These are phyloP conservation scores for Pseudocercospora fuligena DNA, from an alignment of 2,329 filamentous ascomycete species.

Conservation along the genomic window DNA sequence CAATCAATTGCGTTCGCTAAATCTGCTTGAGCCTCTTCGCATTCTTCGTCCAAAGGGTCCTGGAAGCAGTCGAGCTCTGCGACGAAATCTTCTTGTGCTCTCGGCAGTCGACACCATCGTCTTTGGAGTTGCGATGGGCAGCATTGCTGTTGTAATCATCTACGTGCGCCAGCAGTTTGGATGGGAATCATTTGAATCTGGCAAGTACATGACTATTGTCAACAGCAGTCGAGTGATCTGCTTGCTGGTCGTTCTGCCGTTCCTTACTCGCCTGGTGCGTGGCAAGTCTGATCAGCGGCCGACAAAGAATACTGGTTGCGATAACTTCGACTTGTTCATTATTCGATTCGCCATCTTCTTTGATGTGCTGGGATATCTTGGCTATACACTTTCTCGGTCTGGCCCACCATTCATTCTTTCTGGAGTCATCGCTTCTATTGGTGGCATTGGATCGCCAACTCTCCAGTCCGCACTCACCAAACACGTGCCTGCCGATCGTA, in stretches of 20 bases:
- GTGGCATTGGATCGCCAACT: conserved; percentile 83
- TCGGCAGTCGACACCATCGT: conserved; percentile 80
- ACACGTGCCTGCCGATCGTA: conserved; percentile 80
- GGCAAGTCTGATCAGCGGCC: conserved; percentile 49
- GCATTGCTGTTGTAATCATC: conserved; percentile 78
- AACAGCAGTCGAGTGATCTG: conserved; percentile 77
- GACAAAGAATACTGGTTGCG: conserved; percentile 69
- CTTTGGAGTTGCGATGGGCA: conserved; percentile 80
- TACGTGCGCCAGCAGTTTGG: conserved; percentile 81
- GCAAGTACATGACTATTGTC: conserved; percentile 78
- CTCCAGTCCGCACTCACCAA: conserved; percentile 86
- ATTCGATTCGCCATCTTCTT: conserved; percentile 76
- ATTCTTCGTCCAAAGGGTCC: conserved; percentile 76
- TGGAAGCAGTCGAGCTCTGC: conserved; percentile 64
- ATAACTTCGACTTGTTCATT: conserved; percentile 75
- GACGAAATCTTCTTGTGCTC: conserved; percentile 81
- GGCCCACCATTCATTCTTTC: conserved; percentile 70
- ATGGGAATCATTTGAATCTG: conserved; percentile 82
- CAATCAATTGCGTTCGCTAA: conserved; percentile 54
- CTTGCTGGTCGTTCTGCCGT: conserved; percentile 75
- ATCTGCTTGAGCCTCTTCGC: conserved; percentile 76
- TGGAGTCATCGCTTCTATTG: conserved; percentile 75
- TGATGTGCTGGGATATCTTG: conserved; percentile 75
- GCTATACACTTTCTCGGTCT: conserved; percentile 70
- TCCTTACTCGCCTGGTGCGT: conserved; percentile 77